Base-by-base conservation (phyloP, 2,329 filamentous ascomycete genomes). In the Fusarium sp. region DNA sequence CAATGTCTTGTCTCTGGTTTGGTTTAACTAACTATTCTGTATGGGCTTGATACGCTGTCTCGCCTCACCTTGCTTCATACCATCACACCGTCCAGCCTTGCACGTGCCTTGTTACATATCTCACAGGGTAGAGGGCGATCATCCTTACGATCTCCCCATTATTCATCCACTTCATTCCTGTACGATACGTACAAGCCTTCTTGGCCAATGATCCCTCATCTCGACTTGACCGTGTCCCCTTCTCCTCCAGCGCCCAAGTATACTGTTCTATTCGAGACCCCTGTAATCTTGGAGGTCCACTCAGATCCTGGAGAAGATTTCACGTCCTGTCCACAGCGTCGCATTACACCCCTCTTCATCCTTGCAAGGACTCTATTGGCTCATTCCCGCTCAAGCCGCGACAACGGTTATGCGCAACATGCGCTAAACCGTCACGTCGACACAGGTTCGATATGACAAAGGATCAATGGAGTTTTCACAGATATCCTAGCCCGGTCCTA, bases 341-440 rank as follows among this genome's bases (percentile, higher is more conserved):
- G 41, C 61, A 58, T 55, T 47, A 33, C 67, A 76, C 78, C 76
- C 75, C 70, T 61, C 63, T 52, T 39, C 40, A 49, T 21, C 45
- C 46, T 25, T 55, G 20, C 41, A 31, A 56, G 18, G 59, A 71
- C 73, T 73, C 74, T 75, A 81, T 83, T 83, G 82, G 82, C 65
- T 70, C 67, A 63, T 70, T 63, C 58, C 63, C 57, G 75, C 74
- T 70, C 73, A 77, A 76, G 75, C 71, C 76, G 80, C 77, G 75
- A 80, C 81, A 81, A 82, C 82, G 79, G 81, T 80, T 81, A 84
- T 84, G 82, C 82, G 80, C 81, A 82, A 81, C 82, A 84, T 84
- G 82, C 81, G 79, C 81, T 82, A 79, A 80, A 80, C 81, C 82
- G 81, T 79, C 76, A 77, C 79, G 76, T 80, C 76, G 74, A 79